Base-by-base conservation (phyloP, 1,284 basidiomycete species). In the Malassezia arunalokei region DNA sequence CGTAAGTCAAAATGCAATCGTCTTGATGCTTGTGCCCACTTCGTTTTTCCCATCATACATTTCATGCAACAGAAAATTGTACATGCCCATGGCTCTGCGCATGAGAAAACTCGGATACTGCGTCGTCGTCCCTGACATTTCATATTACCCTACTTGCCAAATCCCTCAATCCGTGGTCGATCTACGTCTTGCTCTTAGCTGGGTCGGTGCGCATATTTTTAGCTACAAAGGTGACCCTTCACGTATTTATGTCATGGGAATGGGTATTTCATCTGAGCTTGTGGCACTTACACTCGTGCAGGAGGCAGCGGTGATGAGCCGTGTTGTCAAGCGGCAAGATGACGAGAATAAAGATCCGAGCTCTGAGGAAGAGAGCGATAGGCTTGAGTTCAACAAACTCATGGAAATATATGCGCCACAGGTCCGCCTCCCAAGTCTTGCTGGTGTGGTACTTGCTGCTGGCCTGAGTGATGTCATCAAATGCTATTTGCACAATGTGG, bases 391-490 rank as follows among this genome's bases (percentile, higher is more conserved):
- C 20, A 24, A 8, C n/a, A 33, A 37, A n/a, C 43, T 11, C 11
- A 15, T 45, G 14, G 64, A 73, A 40, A 65, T 76, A 37, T 75
- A 75, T 59, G 71, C 65, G 3, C 64, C 65, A 1, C 66, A 75
- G 24, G 57, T 75, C 8, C 64, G 64, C 8, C 56, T 75, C 1
- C 75, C 75, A 0, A 58, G 58, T 0, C 44, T 76, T 20, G 65
- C 64, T 0, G 75, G 76, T 17, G 58, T 76, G 1, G 73, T 76
- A 33, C 61, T 76, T 40, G 57, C 76, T 7, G 64, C 71, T 1
- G 74, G 74, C 6, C 58, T 75, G n/a, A 63, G 65, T 37, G 75
- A 76, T 56, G 69, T 76, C 9, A 72, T 76, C 58, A 74, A 75
- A 48, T 73, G 73, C 24, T 74, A 67, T 44, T 50, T 63, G 7